These are phyloP conservation scores for Bacterosira constricta DNA, from an alignment of 108 stramenopile genomes.

Conservation along the genomic window DNA sequence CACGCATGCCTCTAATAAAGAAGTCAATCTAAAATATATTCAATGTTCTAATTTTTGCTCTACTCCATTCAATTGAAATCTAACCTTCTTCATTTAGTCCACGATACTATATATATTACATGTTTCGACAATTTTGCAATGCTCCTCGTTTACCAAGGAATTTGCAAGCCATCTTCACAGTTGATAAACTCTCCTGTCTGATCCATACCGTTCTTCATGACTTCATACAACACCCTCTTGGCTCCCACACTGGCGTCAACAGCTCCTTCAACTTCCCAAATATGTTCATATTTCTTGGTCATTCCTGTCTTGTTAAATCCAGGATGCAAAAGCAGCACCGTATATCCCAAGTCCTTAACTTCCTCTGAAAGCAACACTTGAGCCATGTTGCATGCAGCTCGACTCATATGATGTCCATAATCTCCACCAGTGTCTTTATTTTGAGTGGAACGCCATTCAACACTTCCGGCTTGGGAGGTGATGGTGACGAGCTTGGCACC, in stretches of 20 bases:
- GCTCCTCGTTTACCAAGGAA: constrained; percentile 74
- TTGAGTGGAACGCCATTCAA: constrained; percentile 81
- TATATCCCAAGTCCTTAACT: constrained; percentile 75
- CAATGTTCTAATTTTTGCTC: too few species aligned
- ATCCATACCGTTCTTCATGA: constrained; percentile 63
- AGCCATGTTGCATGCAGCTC: constrained; percentile 91
- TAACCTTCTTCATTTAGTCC: neutral
- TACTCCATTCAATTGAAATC: neutral
- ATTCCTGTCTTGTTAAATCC: constrained; percentile 93
- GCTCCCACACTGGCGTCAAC: constrained; percentile 79
- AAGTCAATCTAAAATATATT: too few species aligned
- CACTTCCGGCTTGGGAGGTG: constrained; percentile 90
- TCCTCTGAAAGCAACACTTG: constrained; percentile 81
- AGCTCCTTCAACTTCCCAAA: constrained; percentile 90
- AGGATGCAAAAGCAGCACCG: constrained; percentile 85
- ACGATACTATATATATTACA: neutral
- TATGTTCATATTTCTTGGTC: constrained; percentile 89
- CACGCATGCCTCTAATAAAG: too few species aligned
- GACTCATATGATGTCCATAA: constrained; percentile 94
- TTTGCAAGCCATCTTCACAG: constrained; percentile 83
- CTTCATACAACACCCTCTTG: constrained; percentile 85
- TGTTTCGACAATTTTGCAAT: neutral
- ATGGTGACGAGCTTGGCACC: constrained; percentile 85
- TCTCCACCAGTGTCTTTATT: constrained; percentile 81
- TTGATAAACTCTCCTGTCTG: constrained; percentile 84